These are phyloP conservation scores for Hanseniaspora sp. DNA, from an alignment of 1,139 yeast species.

Conservation along the genomic window DNA sequence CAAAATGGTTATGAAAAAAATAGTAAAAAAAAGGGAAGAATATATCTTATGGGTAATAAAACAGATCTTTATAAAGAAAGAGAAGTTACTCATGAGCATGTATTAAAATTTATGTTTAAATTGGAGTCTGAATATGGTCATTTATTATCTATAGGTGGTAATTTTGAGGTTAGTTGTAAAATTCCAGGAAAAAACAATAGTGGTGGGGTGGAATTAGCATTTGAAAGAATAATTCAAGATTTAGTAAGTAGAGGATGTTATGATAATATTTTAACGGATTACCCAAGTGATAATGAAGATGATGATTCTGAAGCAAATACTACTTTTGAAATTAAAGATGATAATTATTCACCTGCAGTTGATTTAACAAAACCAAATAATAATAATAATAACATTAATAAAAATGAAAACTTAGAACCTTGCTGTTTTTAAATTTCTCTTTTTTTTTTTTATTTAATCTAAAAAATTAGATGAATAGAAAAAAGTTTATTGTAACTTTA, in stretches of 20 bases:
- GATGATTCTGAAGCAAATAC: not conserved
- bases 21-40: conserved; percentile 17
- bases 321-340: not conserved
- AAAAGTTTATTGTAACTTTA: too few species aligned
- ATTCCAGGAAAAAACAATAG: conserved; percentile 21
- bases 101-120: conserved; percentile 22
- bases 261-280: conserved; percentile 18
- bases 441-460: too few species aligned
- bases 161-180: conserved; percentile 30
- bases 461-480: too few species aligned
- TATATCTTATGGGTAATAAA: conserved; percentile 37
- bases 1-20: not conserved
- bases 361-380: not conserved
- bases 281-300: not conserved
- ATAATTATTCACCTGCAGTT: not conserved
- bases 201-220: conserved; percentile 24
- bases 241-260: conserved; percentile 27
- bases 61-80: conserved; percentile 30
- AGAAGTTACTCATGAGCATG: conserved; percentile 28
- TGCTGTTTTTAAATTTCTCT: not conserved
- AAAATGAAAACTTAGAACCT: not conserved
- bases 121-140: conserved; percentile 23
- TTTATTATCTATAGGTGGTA: conserved; percentile 23
- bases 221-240: conserved; percentile 26
- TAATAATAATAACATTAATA: not conserved